Percentiles rank a stretch among this genome's conserved stretches.
phyloP scores from a whole-genome alignment of 2,329 filamentous ascomycete genomes.

The Metarhizium rileyi region DNA sequence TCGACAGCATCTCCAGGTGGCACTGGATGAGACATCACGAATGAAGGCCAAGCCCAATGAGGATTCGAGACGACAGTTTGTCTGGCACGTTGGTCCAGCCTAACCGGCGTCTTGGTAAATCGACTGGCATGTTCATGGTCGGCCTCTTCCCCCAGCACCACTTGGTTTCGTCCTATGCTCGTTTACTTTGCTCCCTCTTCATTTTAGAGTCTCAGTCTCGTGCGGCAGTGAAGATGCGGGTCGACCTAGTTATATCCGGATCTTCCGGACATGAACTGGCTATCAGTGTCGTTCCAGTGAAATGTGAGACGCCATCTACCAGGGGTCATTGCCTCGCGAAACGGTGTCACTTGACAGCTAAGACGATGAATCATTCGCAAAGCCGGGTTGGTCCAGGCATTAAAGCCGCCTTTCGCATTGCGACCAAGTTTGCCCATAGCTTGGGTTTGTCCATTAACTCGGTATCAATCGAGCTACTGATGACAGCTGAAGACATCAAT shows the following conservation, averaged over 20 bases:
- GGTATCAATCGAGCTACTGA: neutral
- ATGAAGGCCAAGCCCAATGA: neutral
- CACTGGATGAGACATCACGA: neutral
- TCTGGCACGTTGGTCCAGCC: neutral
- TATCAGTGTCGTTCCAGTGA: neutral
- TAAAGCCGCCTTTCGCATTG: neutral
- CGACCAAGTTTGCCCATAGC: too few species aligned
- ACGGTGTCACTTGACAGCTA: neutral
- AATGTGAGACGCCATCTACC: neutral
- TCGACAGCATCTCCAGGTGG: neutral
- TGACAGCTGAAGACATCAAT: neutral
- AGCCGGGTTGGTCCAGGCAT: neutral
- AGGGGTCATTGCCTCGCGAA: neutral
- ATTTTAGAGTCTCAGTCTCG: neutral
- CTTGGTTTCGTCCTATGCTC: neutral
- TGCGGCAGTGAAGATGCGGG: neutral
- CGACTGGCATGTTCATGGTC: slow-evolving; percentile 1
- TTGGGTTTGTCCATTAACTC: neutral
- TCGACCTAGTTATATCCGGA: neutral
- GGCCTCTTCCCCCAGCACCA: neutral
- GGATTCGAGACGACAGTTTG: neutral
- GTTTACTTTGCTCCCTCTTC: neutral
- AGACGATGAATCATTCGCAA: neutral
- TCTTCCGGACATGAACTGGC: neutral
- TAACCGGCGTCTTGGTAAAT: neutral